A percentile compares a stretch with the other conserved stretches of the same genome.
phyloP scores from a whole-genome alignment of 106 monocot species.

The Acorus calamus region DNA sequence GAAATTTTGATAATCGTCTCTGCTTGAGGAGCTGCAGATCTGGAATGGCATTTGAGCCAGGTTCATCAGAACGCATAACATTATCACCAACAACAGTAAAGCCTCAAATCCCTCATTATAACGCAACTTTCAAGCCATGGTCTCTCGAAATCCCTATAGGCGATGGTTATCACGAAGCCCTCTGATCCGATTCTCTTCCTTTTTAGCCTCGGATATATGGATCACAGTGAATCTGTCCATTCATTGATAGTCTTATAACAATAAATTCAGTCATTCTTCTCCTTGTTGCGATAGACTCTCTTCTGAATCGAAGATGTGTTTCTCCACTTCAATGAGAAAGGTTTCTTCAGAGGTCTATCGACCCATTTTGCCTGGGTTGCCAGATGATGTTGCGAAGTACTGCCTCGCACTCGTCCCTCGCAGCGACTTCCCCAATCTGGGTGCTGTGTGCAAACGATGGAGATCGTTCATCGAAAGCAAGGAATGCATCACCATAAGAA shows the following conservation, averaged over 20 bases:
- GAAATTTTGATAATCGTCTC: conserved; percentile 2
- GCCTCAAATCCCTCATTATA: conserved; percentile 8
- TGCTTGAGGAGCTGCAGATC: conserved; percentile 13
- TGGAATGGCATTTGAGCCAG: conserved; percentile 54
- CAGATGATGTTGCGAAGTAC: conserved; percentile 74
- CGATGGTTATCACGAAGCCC: conserved; percentile 65
- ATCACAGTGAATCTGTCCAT: not conserved
- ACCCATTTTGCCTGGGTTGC: conserved; percentile 67
- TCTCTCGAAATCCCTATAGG: conserved; percentile 68
- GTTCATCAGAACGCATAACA: conserved; percentile 11
- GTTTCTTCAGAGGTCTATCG: conserved; percentile 18
- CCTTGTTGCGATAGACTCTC: conserved; percentile 9
- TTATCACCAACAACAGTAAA: conserved; percentile 14
- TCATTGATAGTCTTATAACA: not conserved
- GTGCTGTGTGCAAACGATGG: conserved; percentile 72
- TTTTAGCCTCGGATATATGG: conserved; percentile 10
- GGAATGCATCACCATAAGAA: conserved; percentile 57
- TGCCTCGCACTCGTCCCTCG: conserved; percentile 80
- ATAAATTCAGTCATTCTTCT: conserved; percentile 17
- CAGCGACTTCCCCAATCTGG: conserved; percentile 41
- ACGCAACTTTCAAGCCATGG: conserved; percentile 37
- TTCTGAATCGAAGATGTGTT: conserved; percentile 27
- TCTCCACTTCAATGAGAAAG: conserved; percentile 14
- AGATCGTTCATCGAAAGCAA: conserved; percentile 65
- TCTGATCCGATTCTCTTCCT: conserved; percentile 12